Evolutionary conservation across 768 basidiomycete species (phyloP), one percentile per base, ranked within the genome.

Genomic region (Russula foetens): DNA sequence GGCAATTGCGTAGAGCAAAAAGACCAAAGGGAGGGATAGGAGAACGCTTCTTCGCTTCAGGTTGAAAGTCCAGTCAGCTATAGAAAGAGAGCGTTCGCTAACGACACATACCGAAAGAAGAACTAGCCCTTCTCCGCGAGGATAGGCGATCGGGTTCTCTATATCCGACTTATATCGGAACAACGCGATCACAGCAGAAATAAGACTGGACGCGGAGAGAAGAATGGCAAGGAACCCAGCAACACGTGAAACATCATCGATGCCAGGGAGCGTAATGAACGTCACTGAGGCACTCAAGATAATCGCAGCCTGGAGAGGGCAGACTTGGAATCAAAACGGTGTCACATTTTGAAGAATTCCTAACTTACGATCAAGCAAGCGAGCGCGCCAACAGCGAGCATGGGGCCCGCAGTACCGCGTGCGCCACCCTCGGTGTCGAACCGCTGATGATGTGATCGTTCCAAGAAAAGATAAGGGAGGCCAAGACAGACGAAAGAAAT

Each of bases 271-370:
- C 53, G 87, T 82, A 69, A 92, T 79, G 73, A 91, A 84, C 28
- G 88, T 90, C 58, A 90, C 86, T 43, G 89, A 88, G 33, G 88
- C 85, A 66, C 90, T 90, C 59, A 92, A 75, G 24, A 91, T 79
- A 59, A 91, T 79, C 29, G 90, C 90, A 67, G 89, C 88, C 90
- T 92, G 70, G 45, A 61, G 60, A 41, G 56, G 48, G 17, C 7
- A 35, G 54, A n/a, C n/a, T n/a, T n/a, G n/a, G n/a, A 55, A 58
- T 61, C 26, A 60, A 49, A 50, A 50, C 38, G 24, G 29, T 38
- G 46, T 33, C 47, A 59, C 26, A 8, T 33, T 28, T 43, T 44
- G 44, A 21, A 14, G 47, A 31, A 51, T 33, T 24, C 33, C 31
- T 41, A 53, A 66, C 69, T 54, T 50, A 73, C 68, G 51, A 72